Evolutionary conservation across 768 basidiomycete genomes (phyloP), one percentile per base, ranked within the genome.

Genomic region (Hysterangium stoloniferum): DNA sequence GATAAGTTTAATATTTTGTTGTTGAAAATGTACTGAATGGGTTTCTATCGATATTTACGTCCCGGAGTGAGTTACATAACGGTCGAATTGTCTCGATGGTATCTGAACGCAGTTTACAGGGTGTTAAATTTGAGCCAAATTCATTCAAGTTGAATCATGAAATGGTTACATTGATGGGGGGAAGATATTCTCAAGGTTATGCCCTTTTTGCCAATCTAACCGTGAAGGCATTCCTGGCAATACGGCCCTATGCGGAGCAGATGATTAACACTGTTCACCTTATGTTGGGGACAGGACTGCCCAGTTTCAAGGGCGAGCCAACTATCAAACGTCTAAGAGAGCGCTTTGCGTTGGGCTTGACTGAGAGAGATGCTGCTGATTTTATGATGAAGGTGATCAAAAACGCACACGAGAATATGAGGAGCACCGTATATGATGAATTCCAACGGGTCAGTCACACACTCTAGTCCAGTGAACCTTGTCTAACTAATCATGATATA

Each of bases 121-220:
- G 96, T 53, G 87, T 99, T 67, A 99, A 98, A 75, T 99, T 99
- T 63, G 96, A 99, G 62, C 95, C 96, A 0, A 86, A 75, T 63
- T 95, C 92, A 9, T 99, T 99, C 82, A 99, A 99, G 69, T 77
- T 99, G 43, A 96, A 91, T 54, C 94, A 97, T 64, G 96, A 99
- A 66, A 99, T 99, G 96, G 87, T 98, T 15, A 76, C 87, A 12
- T 70, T 98, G 28, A 99, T 99, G 96, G 96, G 96, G 43, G 96
- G 96, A 8, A 77, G 87, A 57, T 78, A 86, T 61, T 94, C 91
- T 1, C 88, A 94, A 67, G 96, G 96, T 17, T 99, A 95, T 66
- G 83, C 86, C 50, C 76, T 92, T 33, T 99, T 98, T 73, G 85
- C 88, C 60, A 88, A 89, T 61, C 78, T 99, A 31, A 90, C 89